These are phyloP conservation scores for Trichoderma afroharzianum DNA, from an alignment of 2,329 filamentous ascomycete species.

Conservation along the genomic window DNA sequence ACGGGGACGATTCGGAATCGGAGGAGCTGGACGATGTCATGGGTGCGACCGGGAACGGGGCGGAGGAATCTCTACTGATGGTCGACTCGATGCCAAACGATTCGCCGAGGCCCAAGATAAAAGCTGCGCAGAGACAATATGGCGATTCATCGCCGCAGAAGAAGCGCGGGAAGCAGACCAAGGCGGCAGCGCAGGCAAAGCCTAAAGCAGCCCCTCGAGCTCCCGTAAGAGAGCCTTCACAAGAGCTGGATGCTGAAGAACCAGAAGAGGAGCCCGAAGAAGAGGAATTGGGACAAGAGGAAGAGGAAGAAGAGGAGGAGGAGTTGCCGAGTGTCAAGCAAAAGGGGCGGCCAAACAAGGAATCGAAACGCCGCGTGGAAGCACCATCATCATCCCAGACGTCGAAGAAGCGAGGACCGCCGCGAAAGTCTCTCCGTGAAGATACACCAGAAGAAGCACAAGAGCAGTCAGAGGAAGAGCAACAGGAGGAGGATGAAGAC, in stretches of 20 bases:
- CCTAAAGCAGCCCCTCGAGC: constrained; percentile 2
- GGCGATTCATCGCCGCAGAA: constrained; percentile 19
- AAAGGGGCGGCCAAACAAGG: constrained; percentile 19
- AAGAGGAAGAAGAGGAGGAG: constrained; percentile 5
- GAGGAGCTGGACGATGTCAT: constrained; percentile 25
- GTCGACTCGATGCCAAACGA: constrained; percentile 31
- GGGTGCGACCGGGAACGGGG: constrained; percentile 24
- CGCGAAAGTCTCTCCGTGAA: not conserved
- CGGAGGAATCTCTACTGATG: constrained; percentile 43
- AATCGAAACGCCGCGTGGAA: constrained; percentile 5
- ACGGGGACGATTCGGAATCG: constrained; percentile 27
- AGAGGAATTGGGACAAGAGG: not conserved
- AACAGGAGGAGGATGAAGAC: constrained; percentile 23
- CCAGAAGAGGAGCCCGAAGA: constrained; percentile 18
- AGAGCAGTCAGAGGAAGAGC: constrained; percentile 12
- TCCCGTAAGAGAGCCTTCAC: not conserved
- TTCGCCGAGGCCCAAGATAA: not conserved
- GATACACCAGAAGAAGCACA: not conserved
- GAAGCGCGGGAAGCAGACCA: constrained; percentile 7
- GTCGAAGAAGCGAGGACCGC: constrained; percentile 1
- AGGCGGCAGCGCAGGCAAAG: not conserved
- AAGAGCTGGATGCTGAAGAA: constrained; percentile 10
- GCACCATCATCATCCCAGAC: not conserved
- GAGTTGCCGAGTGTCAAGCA: constrained; percentile 15
- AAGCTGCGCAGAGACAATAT: constrained; percentile 12